A percentile compares a stretch with the other conserved stretches of the same genome.
Evolutionary conservation across 371 early-diverging fungal species (phyloP).

Genomic region (Mucor lusitanicus): DNA sequence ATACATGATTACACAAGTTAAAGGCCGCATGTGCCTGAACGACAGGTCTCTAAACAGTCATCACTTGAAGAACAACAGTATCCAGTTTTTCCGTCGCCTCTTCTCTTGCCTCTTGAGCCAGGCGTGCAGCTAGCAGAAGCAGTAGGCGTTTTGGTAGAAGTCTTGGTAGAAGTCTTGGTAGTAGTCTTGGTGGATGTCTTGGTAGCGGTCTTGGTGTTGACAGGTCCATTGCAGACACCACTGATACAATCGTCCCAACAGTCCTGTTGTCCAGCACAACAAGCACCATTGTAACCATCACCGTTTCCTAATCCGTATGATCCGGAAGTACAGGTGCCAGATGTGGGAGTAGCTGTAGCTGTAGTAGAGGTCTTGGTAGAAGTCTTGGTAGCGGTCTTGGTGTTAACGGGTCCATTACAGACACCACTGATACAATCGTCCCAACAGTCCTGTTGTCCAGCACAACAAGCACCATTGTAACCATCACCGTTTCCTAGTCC

Average conservation of each 20-base stretch:
- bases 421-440: constrained; percentile 15
- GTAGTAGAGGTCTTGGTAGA: too few species aligned
- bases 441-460: constrained; percentile 15
- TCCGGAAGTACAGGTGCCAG: constrained; percentile 5
- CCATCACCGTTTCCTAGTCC: constrained; percentile 16
- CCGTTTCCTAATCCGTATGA: constrained; percentile 12
- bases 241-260: constrained; percentile 14
- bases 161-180: neutral
- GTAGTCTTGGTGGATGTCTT: constrained; percentile 1
- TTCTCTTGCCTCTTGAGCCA: constrained; percentile 14
- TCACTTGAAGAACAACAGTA: constrained; percentile 22
- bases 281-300: constrained; percentile 15
- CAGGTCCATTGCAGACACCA: constrained; percentile 18
- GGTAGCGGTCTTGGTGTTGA: constrained; percentile 15
- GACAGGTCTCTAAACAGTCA: constrained; percentile 23
- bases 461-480: constrained; percentile 18
- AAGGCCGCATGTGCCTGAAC: constrained; percentile 17
- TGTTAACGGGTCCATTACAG: constrained; percentile 16
- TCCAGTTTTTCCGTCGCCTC: constrained; percentile 20
- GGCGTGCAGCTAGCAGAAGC: constrained; percentile 5
- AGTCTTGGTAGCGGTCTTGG: neutral
- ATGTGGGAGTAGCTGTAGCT: neutral
- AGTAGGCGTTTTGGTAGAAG: constrained; percentile 5
- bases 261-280: constrained; percentile 15
- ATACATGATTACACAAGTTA: neutral